phyloP scores from a whole-genome alignment of 2,329 filamentous ascomycete genomes.

The Penicillium freii region DNA sequence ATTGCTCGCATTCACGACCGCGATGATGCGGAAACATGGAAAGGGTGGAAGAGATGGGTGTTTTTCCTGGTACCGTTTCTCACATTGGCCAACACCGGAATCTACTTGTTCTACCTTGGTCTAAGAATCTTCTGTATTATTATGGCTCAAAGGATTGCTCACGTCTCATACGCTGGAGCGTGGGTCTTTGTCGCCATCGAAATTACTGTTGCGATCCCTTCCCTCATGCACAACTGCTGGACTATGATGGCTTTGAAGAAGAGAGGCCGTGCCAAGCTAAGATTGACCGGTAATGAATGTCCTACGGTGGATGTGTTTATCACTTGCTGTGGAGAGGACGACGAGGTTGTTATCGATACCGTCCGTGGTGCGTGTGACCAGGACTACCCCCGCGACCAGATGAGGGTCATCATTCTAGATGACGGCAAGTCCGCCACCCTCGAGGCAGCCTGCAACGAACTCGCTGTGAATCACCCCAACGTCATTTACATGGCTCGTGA shows the following conservation, averaged over 20 bases:
- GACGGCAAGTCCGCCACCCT: constrained; percentile 39
- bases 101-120: constrained; percentile 50
- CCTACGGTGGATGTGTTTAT: constrained; percentile 47
- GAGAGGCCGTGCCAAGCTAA: constrained; percentile 54
- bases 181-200: constrained; percentile 60
- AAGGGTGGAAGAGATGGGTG: constrained; percentile 38
- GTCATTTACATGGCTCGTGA: constrained; percentile 45
- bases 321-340: constrained; percentile 46
- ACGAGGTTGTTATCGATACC: constrained; percentile 44
- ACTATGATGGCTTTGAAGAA: constrained; percentile 58
- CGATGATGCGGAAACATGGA: constrained; percentile 40
- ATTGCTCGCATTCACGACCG: constrained; percentile 38
- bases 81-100: constrained; percentile 34
- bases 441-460: constrained; percentile 35
- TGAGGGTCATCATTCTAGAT: constrained; percentile 42
- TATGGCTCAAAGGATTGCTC: constrained; percentile 47
- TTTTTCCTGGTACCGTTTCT: constrained; percentile 37
- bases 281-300: constrained; percentile 40
- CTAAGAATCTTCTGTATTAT: constrained; percentile 55
- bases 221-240: constrained; percentile 58
- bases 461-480: constrained; percentile 39
- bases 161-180: constrained; percentile 49
- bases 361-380: constrained; percentile 38
- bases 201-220: constrained; percentile 53
- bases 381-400: constrained; percentile 42